These are phyloP conservation scores for Paramarasmius palmivorus DNA, from an alignment of 1,284 basidiomycete genomes.

Conservation along the genomic window DNA sequence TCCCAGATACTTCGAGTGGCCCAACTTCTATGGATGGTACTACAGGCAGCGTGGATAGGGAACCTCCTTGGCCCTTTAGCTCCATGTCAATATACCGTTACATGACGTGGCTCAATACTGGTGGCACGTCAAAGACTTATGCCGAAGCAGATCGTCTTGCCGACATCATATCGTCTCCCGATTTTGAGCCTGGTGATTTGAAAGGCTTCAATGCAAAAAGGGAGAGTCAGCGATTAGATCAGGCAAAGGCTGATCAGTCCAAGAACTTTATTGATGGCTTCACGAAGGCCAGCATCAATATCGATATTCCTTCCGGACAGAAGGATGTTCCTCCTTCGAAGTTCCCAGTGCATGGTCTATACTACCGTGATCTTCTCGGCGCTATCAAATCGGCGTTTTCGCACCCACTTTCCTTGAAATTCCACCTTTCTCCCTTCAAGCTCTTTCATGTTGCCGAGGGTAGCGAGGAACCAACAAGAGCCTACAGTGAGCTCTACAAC, in stretches of 20 bases:
- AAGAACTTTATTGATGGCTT: background rate
- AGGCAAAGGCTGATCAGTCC: background rate
- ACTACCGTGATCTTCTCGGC: background rate
- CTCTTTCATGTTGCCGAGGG: background rate
- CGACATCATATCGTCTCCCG: slow-evolving; percentile 14
- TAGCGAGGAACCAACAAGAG: background rate
- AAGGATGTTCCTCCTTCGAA: background rate
- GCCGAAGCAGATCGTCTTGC: slow-evolving; percentile 16
- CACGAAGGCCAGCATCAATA: background rate
- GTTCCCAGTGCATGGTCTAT: background rate
- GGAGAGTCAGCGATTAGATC: background rate
- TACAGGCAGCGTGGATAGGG: background rate
- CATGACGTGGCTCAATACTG: slow-evolving; percentile 22
- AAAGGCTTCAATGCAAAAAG: slow-evolving; percentile 14
- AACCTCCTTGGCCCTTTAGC: slow-evolving; percentile 21
- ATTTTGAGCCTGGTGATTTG: slow-evolving; percentile 18
- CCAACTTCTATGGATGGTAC: too few relatives aligned
- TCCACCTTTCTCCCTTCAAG: slow-evolving; percentile 1
- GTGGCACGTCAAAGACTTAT: slow-evolving; percentile 19
- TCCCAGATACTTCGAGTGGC: background rate
- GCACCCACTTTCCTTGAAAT: background rate
- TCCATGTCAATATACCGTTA: slow-evolving; percentile 22
- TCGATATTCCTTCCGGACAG: background rate
- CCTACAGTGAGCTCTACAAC: slow-evolving; percentile 1
- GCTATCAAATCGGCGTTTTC: background rate